Evolutionary conservation across 2,329 filamentous ascomycete genomes (phyloP), one percentile per base, ranked within the genome.

Genomic region (Cytospora mali): DNA sequence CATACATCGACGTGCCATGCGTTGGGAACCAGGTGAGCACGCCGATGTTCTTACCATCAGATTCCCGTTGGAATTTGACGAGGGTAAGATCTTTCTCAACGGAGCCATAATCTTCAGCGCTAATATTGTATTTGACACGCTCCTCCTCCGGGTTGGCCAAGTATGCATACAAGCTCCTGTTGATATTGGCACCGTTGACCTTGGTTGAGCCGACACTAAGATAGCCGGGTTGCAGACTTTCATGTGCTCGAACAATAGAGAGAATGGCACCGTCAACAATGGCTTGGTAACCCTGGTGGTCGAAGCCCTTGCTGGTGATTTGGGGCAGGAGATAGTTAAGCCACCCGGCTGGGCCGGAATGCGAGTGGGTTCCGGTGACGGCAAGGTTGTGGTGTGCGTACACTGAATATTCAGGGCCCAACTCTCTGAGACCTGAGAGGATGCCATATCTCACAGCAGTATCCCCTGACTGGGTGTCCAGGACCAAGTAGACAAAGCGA

Each of bases 321-420:
- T 97, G 93, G 11, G 93, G 93, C 16, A 97, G 80, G 11, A 97
- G 82, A 71, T 97, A 97, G 74, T 97, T 97, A 72, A 95, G 81
- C 92, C 92, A 97, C 18, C 90, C 93, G 4, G 91, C 93, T 0
- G 93, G 93, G 0, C 92, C 93, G 21, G 92, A 89, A 76, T 97
- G 93, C 2, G 91, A 94, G 73, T 97, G 93, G 0, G 93, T 97
- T 35, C 92, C 93, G 1, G 91, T 95, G 21, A 97, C 84, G n/a
- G 93, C 93, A 21, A 97, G 78, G 69, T 96, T 97, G 67, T 89
- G 83, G 70, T 90, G 85, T 53, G 84, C 86, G 74, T 97, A 96
- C 60, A 90, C 78, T 18, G 86, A 79, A 72, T 93, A 96, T 5
- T 90, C 87, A 6, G 80, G 76, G 0, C 92, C 93, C 23, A 96